Evolutionary conservation across 1,284 basidiomycete species (phyloP).

Genomic region (Tilletia caries): DNA sequence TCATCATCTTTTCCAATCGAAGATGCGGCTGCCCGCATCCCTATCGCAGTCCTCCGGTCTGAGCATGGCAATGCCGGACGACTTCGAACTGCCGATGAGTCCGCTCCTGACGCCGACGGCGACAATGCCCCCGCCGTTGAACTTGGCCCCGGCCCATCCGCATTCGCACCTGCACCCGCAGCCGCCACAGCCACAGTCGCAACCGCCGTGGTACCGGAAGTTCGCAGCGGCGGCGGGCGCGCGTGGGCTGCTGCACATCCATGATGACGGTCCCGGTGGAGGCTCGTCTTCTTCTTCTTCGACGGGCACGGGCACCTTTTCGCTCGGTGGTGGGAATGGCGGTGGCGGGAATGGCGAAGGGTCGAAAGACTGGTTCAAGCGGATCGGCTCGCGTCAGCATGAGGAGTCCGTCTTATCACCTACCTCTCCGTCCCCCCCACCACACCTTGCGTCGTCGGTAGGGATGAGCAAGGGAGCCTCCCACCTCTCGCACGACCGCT

Average conservation of each 20-base stretch:
- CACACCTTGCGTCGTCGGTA: background rate
- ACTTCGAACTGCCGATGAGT: conserved; percentile 8
- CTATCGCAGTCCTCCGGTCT: background rate
- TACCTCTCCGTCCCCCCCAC: too few relatives aligned
- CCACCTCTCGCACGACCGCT: background rate
- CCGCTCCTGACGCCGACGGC: conserved; percentile 8
- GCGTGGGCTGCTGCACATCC: background rate
- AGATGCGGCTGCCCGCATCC: background rate
- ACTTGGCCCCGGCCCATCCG: background rate
- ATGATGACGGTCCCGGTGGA: background rate
- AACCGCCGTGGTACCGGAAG: conserved; percentile 12
- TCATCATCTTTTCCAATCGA: background rate
- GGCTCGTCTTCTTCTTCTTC: too few relatives aligned
- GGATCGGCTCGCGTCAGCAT: background rate
- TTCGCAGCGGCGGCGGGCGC: conserved; percentile 3
- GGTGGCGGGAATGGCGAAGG: background rate
- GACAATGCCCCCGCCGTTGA: background rate
- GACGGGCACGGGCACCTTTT: background rate
- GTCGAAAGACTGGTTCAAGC: conserved; percentile 8
- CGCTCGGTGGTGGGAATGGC: background rate
- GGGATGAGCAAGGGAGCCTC: background rate
- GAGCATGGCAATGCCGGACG: conserved; percentile 3
- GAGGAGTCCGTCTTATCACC: background rate
- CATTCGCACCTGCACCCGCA: background rate
- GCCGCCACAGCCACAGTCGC: background rate